phyloP scores from a whole-genome alignment of 2,329 filamentous ascomycete genomes.

The Cladophialophora psammophila region DNA sequence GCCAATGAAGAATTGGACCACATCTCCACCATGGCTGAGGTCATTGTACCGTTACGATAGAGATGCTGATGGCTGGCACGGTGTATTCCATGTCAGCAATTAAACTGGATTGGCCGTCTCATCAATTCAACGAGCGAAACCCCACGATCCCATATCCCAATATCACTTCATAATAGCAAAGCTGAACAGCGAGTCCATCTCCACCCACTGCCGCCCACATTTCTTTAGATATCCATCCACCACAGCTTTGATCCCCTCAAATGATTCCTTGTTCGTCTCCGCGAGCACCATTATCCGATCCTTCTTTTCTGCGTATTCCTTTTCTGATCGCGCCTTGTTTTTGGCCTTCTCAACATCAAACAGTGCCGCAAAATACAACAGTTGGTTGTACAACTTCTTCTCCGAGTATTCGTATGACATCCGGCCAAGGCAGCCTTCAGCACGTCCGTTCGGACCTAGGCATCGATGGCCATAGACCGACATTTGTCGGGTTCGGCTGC shows the following conservation, averaged over 20 bases:
- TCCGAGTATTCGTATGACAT: constrained; percentile 91
- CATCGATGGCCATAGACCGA: constrained; percentile 91
- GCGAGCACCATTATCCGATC: constrained; percentile 75
- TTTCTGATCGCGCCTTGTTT: constrained; percentile 57
- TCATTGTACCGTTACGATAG: neutral
- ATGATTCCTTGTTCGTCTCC: constrained; percentile 81
- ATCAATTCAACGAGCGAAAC: neutral
- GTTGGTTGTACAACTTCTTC: constrained; percentile 92
- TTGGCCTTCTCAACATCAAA: constrained; percentile 90
- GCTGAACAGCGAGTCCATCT: constrained; percentile 87
- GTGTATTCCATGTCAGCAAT: neutral
- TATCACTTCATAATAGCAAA: constrained; percentile 51
- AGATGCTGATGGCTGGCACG: neutral
- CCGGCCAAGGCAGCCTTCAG: constrained; percentile 79
- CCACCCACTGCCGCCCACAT: constrained; percentile 90
- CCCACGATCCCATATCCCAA: neutral
- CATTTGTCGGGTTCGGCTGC: constrained; percentile 86
- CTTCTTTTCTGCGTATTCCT: constrained; percentile 61
- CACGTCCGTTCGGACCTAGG: constrained; percentile 84
- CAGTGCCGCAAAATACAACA: constrained; percentile 82
- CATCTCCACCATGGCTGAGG: neutral
- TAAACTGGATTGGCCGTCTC: neutral
- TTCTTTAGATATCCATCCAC: constrained; percentile 87
- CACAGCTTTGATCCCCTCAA: constrained; percentile 75
- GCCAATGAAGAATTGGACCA: constrained; percentile 6